Evolutionary conservation across 2,329 filamentous ascomycete genomes (phyloP).

Genomic region (Alternaria tenuissima): DNA sequence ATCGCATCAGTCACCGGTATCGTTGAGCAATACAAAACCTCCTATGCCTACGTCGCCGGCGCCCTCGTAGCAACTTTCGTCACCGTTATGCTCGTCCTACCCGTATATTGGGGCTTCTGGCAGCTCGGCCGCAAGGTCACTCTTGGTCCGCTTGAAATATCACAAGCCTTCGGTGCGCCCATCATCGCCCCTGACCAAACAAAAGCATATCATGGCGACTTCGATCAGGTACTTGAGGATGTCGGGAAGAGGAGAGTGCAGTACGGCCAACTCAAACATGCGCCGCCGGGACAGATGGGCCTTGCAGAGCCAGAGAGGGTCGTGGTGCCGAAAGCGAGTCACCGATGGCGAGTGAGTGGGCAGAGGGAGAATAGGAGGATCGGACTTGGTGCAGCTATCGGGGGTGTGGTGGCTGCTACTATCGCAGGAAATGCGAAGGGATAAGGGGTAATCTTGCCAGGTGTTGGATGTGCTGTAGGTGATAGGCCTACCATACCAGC

Average conservation of each 20-base stretch:
- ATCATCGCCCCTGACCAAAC: slow-evolving; percentile 28
- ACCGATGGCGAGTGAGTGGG: slow-evolving; percentile 1
- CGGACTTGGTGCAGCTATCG: slow-evolving; percentile 21
- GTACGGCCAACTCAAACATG: slow-evolving; percentile 29
- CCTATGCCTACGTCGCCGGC: slow-evolving; percentile 35
- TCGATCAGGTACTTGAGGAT: slow-evolving; percentile 30
- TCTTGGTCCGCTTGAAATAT: slow-evolving; percentile 48
- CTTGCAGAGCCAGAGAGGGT: slow-evolving; percentile 32
- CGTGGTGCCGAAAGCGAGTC: slow-evolving; percentile 5
- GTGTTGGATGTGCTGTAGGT: neutral
- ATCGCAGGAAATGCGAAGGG: slow-evolving; percentile 13
- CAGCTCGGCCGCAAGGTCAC: slow-evolving; percentile 47
- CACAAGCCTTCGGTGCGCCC: slow-evolving; percentile 44
- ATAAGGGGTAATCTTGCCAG: neutral
- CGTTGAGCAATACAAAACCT: slow-evolving; percentile 32
- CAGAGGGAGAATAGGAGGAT: slow-evolving; percentile 11
- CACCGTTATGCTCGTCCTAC: slow-evolving; percentile 43
- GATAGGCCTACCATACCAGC: neutral
- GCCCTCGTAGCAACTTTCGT: slow-evolving; percentile 41
- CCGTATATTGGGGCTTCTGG: slow-evolving; percentile 50
- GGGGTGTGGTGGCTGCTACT: slow-evolving; percentile 21
- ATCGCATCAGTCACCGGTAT: slow-evolving; percentile 27
- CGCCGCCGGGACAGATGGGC: slow-evolving; percentile 30
- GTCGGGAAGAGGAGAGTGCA: slow-evolving; percentile 27
- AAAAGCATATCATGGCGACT: slow-evolving; percentile 30